Evolutionary conservation across 768 basidiomycete species (phyloP).

Genomic region (Rhodotorula paludigena): DNA sequence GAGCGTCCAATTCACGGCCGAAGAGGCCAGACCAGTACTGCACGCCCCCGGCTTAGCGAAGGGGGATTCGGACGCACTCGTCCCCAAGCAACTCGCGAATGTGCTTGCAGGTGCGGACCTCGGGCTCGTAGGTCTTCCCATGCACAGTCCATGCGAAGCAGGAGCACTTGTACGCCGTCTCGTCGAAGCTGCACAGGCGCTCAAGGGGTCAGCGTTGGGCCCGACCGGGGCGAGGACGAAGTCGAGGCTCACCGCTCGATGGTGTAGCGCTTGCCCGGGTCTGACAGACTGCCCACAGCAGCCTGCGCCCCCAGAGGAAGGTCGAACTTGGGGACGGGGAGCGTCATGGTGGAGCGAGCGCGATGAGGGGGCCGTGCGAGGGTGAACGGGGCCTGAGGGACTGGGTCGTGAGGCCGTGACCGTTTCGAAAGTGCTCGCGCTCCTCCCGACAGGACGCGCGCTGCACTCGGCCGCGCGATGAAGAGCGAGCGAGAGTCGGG

Average conservation of each 20-base stretch:
- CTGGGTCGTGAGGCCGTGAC: too few species aligned
- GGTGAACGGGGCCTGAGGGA: neutral
- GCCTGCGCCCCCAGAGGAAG: neutral
- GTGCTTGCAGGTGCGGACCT: conserved; percentile 35
- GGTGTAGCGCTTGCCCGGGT: neutral
- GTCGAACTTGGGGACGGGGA: neutral
- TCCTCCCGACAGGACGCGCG: too few species aligned
- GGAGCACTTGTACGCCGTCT: conserved; percentile 18
- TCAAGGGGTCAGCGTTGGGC: too few species aligned
- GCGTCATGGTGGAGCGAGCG: neutral
- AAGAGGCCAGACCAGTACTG: neutral
- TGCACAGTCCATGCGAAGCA: conserved; percentile 21
- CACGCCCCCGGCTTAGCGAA: neutral
- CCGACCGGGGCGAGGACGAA: neutral
- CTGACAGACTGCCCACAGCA: neutral
- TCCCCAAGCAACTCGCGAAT: conserved; percentile 28
- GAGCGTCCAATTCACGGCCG: neutral
- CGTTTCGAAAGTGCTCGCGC: too few species aligned
- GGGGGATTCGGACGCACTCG: conserved; percentile 13
- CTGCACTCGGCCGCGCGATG: too few species aligned
- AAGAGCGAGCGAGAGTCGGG: too few species aligned
- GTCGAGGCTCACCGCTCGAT: neutral
- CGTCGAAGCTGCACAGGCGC: neutral
- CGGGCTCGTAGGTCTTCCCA: neutral
- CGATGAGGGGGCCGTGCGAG: neutral